These are phyloP conservation scores for Eremomyces bilateralis DNA, from an alignment of 495 filamentous ascomycete species.

Conservation along the genomic window DNA sequence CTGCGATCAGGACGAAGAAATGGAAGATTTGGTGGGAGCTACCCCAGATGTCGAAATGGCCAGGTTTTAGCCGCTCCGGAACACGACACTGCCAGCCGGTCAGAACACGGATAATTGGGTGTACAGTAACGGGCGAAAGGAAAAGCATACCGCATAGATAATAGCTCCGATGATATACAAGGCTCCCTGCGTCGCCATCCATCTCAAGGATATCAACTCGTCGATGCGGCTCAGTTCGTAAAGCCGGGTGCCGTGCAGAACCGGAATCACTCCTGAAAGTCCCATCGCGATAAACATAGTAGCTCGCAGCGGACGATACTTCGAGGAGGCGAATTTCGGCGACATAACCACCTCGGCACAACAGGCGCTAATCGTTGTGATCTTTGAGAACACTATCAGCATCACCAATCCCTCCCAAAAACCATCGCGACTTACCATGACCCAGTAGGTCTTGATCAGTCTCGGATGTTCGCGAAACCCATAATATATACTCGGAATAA, in stretches of 20 bases:
- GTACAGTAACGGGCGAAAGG: not conserved
- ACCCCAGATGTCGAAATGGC: constrained; percentile 53
- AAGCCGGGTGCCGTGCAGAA: constrained; percentile 44
- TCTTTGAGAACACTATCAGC: too few relatives aligned
- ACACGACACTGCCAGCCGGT: too few relatives aligned
- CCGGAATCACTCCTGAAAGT: constrained; percentile 60
- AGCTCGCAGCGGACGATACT: constrained; percentile 67
- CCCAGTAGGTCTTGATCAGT: constrained; percentile 47
- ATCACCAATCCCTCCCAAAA: too few relatives aligned
- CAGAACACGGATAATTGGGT: not conserved
- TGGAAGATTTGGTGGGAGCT: constrained; percentile 70
- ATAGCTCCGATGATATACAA: constrained; percentile 73
- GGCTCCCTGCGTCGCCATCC: constrained; percentile 58
- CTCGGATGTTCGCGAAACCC: constrained; percentile 48
- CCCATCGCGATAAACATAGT: constrained; percentile 84
- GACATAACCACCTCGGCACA: constrained; percentile 55
- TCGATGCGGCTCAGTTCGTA: constrained; percentile 37
- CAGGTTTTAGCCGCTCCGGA: constrained; percentile 41
- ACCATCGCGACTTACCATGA: constrained; percentile 41
- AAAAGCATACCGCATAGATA: constrained; percentile 40
- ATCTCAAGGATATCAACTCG: constrained; percentile 57
- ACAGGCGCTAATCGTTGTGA: constrained; percentile 48
- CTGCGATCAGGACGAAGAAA: constrained; percentile 45
- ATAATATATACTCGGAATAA: constrained; percentile 70
- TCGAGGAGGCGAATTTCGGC: constrained; percentile 61